Evolutionary conservation across 1,139 yeast genomes (phyloP), one percentile per base, ranked within the genome.

Genomic region (Entelexis paramagnoliae): DNA sequence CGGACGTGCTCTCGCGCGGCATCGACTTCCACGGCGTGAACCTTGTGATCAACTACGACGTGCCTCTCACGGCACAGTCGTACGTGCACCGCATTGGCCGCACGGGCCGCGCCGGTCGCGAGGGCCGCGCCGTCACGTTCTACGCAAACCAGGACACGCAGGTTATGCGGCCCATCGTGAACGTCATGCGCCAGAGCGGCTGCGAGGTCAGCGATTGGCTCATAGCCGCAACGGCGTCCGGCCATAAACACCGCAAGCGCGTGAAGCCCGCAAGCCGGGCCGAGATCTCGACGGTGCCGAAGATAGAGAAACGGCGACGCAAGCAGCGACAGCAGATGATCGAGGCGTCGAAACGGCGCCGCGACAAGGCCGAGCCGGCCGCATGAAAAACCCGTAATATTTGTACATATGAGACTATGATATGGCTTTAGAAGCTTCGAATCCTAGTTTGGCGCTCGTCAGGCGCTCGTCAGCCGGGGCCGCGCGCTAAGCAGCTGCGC

Each of bases 11-110:
- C 51, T 82, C 97, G 1, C 78, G 99, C 70, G 99, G 99, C 72
- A 88, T 93, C 54, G 98, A 93, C 68, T 93, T 93, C 72, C 87
- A 87, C 64, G 97, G 97, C 40, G 94, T 93, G 39, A 89, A 89
- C 63, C 68, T 91, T 56, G 97, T 93, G 33, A 85, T 93, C 60
- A 93, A 93, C 68, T 93, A 91, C 66, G 99, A 93, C 69, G 95
- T 91, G 6, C 99, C 99, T 16, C 87, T 81, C 62, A 78, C 84
- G 49, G 87, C 97, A 0, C 97, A 91, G 67, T 83, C 96, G 0
- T 93, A 93, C 66, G 96, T 93, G 43, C 99, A 93, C 68, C 79
- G 99, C 70, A 87, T 93, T 62, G 99, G 99, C 67, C 83, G 99
- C 73, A 91, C 98, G 2, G 99, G 98, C 59, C 82, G 99, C 74